Evolutionary conservation across 352 stramenopile species (phyloP).

Genomic region (Pythium sukuiense): DNA sequence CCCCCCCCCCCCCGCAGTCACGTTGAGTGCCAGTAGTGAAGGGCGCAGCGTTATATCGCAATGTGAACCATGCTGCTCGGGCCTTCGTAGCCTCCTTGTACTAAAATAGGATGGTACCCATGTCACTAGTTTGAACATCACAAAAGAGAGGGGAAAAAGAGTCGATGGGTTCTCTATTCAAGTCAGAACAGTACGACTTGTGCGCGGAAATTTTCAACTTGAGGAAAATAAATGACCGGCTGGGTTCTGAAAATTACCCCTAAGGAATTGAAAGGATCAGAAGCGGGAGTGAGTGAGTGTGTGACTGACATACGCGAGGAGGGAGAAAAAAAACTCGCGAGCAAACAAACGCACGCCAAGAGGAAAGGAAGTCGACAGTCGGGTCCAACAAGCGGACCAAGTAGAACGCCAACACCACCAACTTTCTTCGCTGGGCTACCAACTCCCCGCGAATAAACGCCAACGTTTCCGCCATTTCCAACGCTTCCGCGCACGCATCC

Average conservation of each 20-base stretch:
- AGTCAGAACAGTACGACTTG: background rate
- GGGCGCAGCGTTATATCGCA: too few species aligned
- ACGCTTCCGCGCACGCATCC: background rate
- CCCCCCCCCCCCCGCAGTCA: too few species aligned
- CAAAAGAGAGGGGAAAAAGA: background rate
- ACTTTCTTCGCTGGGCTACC: background rate
- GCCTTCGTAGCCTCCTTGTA: too few species aligned
- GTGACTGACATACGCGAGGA: slow-evolving; percentile 15
- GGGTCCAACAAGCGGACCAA: slow-evolving; percentile 11
- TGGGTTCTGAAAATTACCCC: slow-evolving; percentile 12
- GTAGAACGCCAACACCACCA: slow-evolving; percentile 23
- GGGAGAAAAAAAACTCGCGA: slow-evolving; percentile 11
- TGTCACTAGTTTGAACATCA: background rate
- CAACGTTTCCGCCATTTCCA: too few species aligned
- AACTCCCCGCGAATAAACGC: background rate
- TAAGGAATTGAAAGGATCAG: slow-evolving; percentile 55
- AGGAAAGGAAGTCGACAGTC: background rate
- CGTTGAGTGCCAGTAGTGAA: too few species aligned
- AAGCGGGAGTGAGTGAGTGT: slow-evolving; percentile 18
- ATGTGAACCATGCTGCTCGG: too few species aligned
- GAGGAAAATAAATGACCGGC: slow-evolving; percentile 11
- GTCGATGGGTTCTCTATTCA: background rate
- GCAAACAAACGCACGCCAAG: slow-evolving; percentile 3
- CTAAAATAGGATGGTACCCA: background rate
- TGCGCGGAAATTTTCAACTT: slow-evolving; percentile 2